Conservation (phyloP, 768 basidiomycete genomes). For the Leccinum olivaceopallidum region DNA sequence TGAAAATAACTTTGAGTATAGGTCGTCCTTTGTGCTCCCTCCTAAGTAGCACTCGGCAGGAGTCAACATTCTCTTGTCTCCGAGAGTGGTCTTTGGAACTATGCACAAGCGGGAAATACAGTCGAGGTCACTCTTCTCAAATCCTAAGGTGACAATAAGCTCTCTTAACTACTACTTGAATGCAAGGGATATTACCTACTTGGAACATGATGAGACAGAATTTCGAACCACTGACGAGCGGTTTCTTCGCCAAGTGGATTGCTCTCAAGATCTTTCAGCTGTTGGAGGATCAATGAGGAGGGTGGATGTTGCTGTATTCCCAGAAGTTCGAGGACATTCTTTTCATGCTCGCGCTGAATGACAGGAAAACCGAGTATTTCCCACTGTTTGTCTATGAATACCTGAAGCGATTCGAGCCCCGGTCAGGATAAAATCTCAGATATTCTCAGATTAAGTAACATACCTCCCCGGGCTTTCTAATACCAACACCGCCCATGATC, state of each 20-base stretch:
- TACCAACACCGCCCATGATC: too few relatives aligned
- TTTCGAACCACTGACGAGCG: conserved; percentile 64
- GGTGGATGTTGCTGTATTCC: conserved; percentile 50
- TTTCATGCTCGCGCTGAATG: too few relatives aligned
- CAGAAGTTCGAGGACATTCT: too few relatives aligned
- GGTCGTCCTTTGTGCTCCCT: conserved; percentile 43
- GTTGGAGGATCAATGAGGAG: conserved; percentile 50
- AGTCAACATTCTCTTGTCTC: conserved; percentile 41
- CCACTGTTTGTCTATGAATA: too few relatives aligned
- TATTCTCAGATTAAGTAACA: too few relatives aligned
- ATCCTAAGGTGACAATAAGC: conserved; percentile 41
- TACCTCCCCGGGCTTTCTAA: too few relatives aligned
- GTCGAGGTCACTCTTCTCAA: conserved; percentile 50
- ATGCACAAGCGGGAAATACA: conserved; percentile 54
- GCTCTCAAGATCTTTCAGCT: conserved; percentile 40
- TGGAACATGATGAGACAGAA: conserved; percentile 57
- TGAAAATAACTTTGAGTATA: conserved; percentile 78
- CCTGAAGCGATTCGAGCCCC: too few relatives aligned
- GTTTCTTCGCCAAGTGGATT: conserved; percentile 51
- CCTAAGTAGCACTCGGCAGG: conserved; percentile 71
- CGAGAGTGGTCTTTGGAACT: conserved; percentile 53
- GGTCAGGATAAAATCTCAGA: too few relatives aligned
- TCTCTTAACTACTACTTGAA: conserved; percentile 43
- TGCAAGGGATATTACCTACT: conserved; percentile 38
- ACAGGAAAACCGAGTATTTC: too few relatives aligned